Evolutionary conservation across 2,329 filamentous ascomycete genomes (phyloP).

Genomic region (Macrophomina tecta): DNA sequence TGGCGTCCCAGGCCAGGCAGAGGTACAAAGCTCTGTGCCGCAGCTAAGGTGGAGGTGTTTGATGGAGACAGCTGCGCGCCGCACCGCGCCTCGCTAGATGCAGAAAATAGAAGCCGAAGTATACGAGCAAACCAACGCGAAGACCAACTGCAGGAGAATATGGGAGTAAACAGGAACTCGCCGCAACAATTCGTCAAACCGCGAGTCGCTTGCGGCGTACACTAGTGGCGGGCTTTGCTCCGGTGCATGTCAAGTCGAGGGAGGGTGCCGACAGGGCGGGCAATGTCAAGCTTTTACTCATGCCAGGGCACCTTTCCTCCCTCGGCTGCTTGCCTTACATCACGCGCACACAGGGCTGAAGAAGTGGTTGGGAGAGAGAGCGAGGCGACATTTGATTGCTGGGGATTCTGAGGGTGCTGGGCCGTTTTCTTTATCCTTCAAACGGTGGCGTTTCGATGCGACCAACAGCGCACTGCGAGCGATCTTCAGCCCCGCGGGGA

Average conservation of each 20-base stretch:
- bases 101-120: background rate
- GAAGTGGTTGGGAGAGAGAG: background rate
- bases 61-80: background rate
- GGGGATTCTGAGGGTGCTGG: background rate
- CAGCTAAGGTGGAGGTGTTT: background rate
- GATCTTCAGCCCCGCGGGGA: slow-evolving; percentile 20
- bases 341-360: background rate
- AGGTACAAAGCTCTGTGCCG: background rate
- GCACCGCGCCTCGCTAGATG: background rate
- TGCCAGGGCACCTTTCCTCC: slow-evolving; percentile 12
- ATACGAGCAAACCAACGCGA: slow-evolving; percentile 5
- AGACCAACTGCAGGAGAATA: background rate
- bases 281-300: slow-evolving; percentile 18
- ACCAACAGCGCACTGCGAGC: slow-evolving; percentile 10
- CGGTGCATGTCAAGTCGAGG: slow-evolving; percentile 7
- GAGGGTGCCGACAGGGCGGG: slow-evolving; percentile 14
- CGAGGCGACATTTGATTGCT: background rate
- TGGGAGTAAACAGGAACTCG: background rate
- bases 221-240: slow-evolving; percentile 6
- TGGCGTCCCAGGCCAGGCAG: slow-evolving; percentile 4
- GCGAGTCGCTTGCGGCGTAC: background rate
- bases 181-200: background rate
- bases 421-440: slow-evolving; percentile 1
- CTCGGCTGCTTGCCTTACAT: slow-evolving; percentile 10
- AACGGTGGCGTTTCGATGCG: slow-evolving; percentile 2